Percentiles rank a stretch among this genome's conserved stretches.
Conservation (phyloP, 768 basidiomycete species). For the Russula vinacea region DNA sequence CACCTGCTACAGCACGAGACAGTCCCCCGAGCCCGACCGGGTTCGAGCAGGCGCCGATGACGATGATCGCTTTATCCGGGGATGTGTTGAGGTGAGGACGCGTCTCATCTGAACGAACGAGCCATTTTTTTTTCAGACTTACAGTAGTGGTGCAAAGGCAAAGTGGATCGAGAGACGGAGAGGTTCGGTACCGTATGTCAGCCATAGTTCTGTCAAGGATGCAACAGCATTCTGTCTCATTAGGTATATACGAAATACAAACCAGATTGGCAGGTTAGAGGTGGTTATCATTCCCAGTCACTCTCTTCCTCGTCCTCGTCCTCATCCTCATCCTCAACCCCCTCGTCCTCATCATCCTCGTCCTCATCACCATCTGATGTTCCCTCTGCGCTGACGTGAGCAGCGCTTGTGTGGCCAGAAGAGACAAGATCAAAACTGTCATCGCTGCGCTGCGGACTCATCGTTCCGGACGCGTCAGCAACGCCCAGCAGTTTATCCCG, state of each 20-base stretch:
- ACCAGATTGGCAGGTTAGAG: background rate
- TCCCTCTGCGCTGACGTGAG: background rate
- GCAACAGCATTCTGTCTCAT: background rate
- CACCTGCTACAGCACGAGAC: too few relatives aligned
- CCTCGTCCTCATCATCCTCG: slow-evolving; percentile 11
- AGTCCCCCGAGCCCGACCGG: background rate
- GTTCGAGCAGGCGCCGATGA: background rate
- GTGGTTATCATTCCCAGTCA: slow-evolving; percentile 33
- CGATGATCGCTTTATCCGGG: background rate
- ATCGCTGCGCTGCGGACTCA: slow-evolving; percentile 37
- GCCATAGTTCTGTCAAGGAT: background rate
- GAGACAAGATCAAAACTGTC: slow-evolving; percentile 41
- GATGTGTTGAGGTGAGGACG: background rate
- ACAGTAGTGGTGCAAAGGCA: too few relatives aligned
- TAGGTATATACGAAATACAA: slow-evolving; percentile 10
- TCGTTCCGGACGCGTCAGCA: slow-evolving; percentile 28
- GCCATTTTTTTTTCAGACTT: background rate
- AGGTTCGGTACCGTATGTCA: background rate
- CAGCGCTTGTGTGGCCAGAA: slow-evolving; percentile 33
- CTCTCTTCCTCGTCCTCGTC: slow-evolving; percentile 28
- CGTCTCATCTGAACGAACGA: background rate
- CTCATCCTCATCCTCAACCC: slow-evolving; percentile 20
- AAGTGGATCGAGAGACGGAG: background rate
- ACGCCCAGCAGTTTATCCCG: slow-evolving; percentile 17
- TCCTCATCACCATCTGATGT: slow-evolving; percentile 20